Base-by-base conservation (phyloP, 768 basidiomycete genomes). In the Melanogaster broomeanus region DNA sequence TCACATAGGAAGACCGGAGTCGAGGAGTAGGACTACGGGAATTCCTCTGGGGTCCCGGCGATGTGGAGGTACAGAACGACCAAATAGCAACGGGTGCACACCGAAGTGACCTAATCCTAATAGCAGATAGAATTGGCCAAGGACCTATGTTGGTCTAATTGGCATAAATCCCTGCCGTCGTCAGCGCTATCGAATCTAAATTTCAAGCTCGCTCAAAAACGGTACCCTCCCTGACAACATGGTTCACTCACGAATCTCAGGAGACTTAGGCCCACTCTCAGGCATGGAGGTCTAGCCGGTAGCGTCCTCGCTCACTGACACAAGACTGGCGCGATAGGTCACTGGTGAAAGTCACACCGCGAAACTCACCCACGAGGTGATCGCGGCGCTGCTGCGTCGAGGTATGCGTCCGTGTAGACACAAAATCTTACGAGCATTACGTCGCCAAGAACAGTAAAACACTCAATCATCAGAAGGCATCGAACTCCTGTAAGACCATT, bases 361-460 rank as follows among this genome's bases (percentile, higher is more conserved):
- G 13, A 58, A 62, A 21, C 27, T 68, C 40, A 61, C 58, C 6
- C 67, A 68, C 30, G 62, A 70, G 40, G 22, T 62, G 43, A 42
- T 68, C 48, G 62, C 64, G 3, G 61, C 51, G 66, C 68, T 2
- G 66, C 66, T 3, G 62, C 66, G 9, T 67, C 44, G 68, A 67
- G 52, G 66, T 49, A 45, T 27, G 18, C 22, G 1, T 7, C 2
- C 10, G 7, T 9, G 1, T 24, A 70, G 66, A 66, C 61, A 19
- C 66, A 5, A 70, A 70, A 35, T 58, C 58, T 1, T 68, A 70
- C 53, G 52, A 64, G 47, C 4, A 62, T 3, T 64, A 68, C 31
- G 41, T 62, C 47, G 31, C 3, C 9, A 12, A 10, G 16, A 37
- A 58, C 1, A 62, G 68, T 6, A 53, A 59, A 27, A 66, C 66